A percentile compares a stretch with the other conserved stretches of the same genome.
Conservation (phyloP, 1,284 basidiomycete species). For the Nidula niveotomentosa region DNA sequence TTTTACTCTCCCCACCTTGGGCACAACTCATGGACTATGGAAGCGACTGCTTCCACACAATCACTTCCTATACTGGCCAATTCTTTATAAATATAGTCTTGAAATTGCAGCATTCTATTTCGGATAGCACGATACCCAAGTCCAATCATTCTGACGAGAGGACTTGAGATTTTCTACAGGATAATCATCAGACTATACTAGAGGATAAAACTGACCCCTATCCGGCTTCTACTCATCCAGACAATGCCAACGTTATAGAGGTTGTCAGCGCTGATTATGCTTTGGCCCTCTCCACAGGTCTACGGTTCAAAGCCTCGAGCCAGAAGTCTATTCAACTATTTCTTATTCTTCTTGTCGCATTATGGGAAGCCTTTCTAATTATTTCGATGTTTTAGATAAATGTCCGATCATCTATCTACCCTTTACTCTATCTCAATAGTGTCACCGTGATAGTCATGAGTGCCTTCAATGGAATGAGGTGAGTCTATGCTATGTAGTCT, state of each 20-base stretch:
- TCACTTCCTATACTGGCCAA: no score
- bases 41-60: no score
- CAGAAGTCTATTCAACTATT: constrained; percentile 37
- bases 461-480: constrained; percentile 46
- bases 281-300: constrained; percentile 36
- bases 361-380: constrained; percentile 44
- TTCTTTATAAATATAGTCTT: no score
- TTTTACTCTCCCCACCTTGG: no score
- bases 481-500: constrained; percentile 10
- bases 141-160: no score
- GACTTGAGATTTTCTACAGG: neutral
- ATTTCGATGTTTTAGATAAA: constrained; percentile 39
- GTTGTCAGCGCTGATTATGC: constrained; percentile 33
- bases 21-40: no score
- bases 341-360: constrained; percentile 35
- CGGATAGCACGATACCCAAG: no score
- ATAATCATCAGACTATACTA: neutral
- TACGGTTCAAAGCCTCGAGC: constrained; percentile 35
- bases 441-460: constrained; percentile 34
- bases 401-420: constrained; percentile 11
- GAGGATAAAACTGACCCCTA: constrained; percentile 2
- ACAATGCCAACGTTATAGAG: constrained; percentile 26
- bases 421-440: neutral
- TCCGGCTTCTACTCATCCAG: constrained; percentile 7
- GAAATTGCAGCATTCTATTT: no score